These are phyloP conservation scores for Vaccinium corymbosum DNA, from an alignment of 148 eudicot species.

Conservation along the genomic window DNA sequence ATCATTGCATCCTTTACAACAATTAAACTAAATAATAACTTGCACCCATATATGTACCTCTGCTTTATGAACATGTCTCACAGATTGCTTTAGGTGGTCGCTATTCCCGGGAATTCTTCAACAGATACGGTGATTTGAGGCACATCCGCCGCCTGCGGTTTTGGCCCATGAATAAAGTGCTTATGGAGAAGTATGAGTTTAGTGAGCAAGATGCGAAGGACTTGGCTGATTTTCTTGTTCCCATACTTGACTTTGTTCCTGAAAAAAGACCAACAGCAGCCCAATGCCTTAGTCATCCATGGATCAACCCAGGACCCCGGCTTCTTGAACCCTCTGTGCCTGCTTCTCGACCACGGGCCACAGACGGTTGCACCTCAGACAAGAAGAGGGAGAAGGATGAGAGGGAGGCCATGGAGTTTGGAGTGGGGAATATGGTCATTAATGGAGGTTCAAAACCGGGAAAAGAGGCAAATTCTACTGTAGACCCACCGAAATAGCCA, in stretches of 20 bases:
- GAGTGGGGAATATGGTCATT: slow-evolving; percentile 62
- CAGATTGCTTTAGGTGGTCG: slow-evolving; percentile 82
- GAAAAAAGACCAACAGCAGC: slow-evolving; percentile 90
- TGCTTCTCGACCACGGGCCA: slow-evolving; percentile 20
- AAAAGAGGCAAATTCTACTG: slow-evolving; percentile 17
- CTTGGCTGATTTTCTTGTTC: slow-evolving; percentile 71
- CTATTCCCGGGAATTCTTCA: slow-evolving; percentile 73
- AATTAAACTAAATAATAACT: background rate
- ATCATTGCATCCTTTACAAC: background rate
- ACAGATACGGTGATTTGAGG: slow-evolving; percentile 74
- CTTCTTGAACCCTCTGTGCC: slow-evolving; percentile 33
- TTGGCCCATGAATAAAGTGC: slow-evolving; percentile 84
- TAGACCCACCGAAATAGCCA: slow-evolving; percentile 19
- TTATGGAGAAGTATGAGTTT: slow-evolving; percentile 69
- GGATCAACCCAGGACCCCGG: slow-evolving; percentile 57
- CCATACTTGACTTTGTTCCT: slow-evolving; percentile 77
- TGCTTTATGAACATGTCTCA: slow-evolving; percentile 2
- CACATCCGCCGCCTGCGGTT: slow-evolving; percentile 70
- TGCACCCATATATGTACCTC: background rate
- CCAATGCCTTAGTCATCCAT: slow-evolving; percentile 76
- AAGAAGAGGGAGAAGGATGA: slow-evolving; percentile 50
- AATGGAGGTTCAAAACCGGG: slow-evolving; percentile 30
- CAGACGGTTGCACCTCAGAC: slow-evolving; percentile 18
- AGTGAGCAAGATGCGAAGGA: slow-evolving; percentile 71
- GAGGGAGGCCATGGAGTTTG: slow-evolving; percentile 62